A percentile compares a stretch with the other conserved stretches of the same genome.
Evolutionary conservation across 208 protist species (phyloP).

Genomic region (Trypanosoma mega): DNA sequence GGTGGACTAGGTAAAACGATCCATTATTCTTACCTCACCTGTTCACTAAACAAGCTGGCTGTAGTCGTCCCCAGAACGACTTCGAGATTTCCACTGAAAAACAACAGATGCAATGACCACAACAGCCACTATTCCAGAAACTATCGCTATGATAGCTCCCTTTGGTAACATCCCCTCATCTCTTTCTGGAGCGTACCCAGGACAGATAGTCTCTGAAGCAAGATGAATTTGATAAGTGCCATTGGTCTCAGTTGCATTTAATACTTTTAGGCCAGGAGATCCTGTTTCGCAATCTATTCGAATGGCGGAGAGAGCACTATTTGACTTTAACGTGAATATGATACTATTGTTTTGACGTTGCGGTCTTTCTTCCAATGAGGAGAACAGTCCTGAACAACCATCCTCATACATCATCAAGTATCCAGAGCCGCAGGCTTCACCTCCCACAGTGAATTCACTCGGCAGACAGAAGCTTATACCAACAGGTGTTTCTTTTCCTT

Average conservation of each 20-base stretch:
- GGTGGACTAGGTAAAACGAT: background rate
- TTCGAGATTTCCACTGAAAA: constrained; percentile 26
- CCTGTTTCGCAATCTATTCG: constrained; percentile 5
- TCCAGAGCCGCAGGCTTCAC: constrained; percentile 4
- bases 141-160: constrained; percentile 17
- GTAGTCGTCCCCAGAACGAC: constrained; percentile 13
- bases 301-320: background rate
- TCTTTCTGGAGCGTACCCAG: constrained; percentile 1
- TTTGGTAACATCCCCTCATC: constrained; percentile 7
- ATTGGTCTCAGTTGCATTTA: constrained; percentile 1
- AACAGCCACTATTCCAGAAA: constrained; percentile 19
- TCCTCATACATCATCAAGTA: constrained; percentile 16
- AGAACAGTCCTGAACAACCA: constrained; percentile 10
- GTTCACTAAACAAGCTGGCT: constrained; percentile 17
- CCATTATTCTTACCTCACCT: background rate
- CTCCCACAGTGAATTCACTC: background rate
- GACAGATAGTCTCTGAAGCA: constrained; percentile 15
- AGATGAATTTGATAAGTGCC: constrained; percentile 11
- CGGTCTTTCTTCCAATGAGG: background rate
- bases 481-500: constrained; percentile 3
- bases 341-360: constrained; percentile 8
- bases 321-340: constrained; percentile 10
- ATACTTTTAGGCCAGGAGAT: background rate
- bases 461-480: constrained; percentile 17
- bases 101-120: constrained; percentile 8